Base-by-base conservation (phyloP, 2,329 filamentous ascomycete species). In the Phialophora tarda region DNA sequence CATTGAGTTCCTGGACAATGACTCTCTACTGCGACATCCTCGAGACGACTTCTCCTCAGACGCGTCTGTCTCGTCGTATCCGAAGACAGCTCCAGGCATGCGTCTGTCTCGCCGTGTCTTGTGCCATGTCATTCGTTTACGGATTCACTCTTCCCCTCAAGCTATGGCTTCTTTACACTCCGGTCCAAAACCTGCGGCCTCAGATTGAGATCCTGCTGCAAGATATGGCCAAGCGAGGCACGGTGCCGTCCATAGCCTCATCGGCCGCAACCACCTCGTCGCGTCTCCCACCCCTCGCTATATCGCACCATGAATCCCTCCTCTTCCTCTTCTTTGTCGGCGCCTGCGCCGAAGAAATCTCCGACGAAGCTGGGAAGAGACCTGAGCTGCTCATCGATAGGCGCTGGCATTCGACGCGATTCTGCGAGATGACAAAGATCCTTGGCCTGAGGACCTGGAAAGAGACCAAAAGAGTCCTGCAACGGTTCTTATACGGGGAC, bases 241-340 rank as follows among this genome's bases (percentile, higher is more conserved):
- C 44, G 3, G n/a, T 48, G n/a, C 30, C 50, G 8, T 23, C 48
- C 17, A 24, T 17, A 4, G 48, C 48, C 21, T 44, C 63, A 2
- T 41, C 10, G 14, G 12, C 24, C 3, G 17, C 55, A 12, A 32
- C 14, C 28, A 50, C 34, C 2, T 17, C 34, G 24, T 28, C 6
- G 10, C 17, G 17, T 23, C 2, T 38, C 30, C 48, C 51, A 24
- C 51, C 63, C 14, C 4, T 38, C 17, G 57, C 41, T 26, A 48
- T 65, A n/a, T 48, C 38, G n/a, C 60, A 66, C 59, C 60, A 66
- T 21, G 60, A 66, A 58, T 7, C 53, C 2, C 53, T 66, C 12
- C 59, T 66, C 8, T 66, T 50, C n/a, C 44, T 66, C 5, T 66
- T 66, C 64, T 66, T 66, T 55, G 59, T 66, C 47, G 64, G 64